Evolutionary conservation across 352 stramenopile species (phyloP), one percentile per base, ranked within the genome.

Genomic region (Saprolegnia parasitica): DNA sequence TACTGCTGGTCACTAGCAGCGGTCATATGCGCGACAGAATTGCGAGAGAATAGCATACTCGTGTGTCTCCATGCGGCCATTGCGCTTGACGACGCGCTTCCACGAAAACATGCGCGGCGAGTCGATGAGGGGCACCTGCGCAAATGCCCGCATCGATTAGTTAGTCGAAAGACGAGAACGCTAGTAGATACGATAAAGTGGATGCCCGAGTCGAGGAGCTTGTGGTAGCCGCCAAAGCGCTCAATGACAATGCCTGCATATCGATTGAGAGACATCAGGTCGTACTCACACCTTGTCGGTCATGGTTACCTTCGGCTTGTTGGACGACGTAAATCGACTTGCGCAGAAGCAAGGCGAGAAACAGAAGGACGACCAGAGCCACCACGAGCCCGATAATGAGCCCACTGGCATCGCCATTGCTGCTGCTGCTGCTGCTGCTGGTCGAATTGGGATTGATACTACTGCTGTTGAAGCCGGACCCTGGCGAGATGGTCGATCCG

Each of bases 211-310:
- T 50, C 54, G 32, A 79, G 61, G 21, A 74, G 61, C 37, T 71
- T 67, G 18, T 75, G 49, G 39, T 71, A 73, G 35, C 66, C 55
- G 23, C 74, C 74, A 74, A 79, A 73, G 57, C 74, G 72, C 54
- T 79, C 74, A 46, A 79, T 78, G 24, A 77, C 66, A 32, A 79
- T 74, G 23, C 50, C 72, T 72, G 20, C 55, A 37, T n/a, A n/a
- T 23, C 21, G 46, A n/a, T 8, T 62, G 32, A 67, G 42, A 18
- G 0, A 46, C 5, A 20, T 4, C 6, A 67, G 1, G 24, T 55
- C 26, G 23, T 13, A 56, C 49, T 20, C 1, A 67, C 20, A 54
- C 9, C 23, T 2, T 35, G 29, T 35, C 0, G n/a, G 8, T 9
- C 26, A 70, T 6, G n/a, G 8, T 9, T 42, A 70, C 63, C 63